These are phyloP conservation scores for Gardenia jasminoides DNA, from an alignment of 257 asterid species.

Conservation along the genomic window DNA sequence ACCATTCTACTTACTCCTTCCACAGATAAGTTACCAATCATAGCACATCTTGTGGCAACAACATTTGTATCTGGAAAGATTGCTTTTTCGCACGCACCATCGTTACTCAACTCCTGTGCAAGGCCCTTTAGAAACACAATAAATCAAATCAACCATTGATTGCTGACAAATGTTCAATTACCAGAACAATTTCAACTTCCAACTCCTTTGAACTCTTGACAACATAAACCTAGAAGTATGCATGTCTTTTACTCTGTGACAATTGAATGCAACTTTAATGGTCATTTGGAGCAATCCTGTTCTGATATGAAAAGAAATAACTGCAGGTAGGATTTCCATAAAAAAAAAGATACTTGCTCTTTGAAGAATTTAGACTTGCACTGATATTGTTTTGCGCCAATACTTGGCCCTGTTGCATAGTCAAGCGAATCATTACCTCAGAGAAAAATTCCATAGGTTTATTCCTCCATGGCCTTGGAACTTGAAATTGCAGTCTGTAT, in stretches of 20 bases:
- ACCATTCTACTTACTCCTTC: conserved; percentile 64
- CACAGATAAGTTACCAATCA: conserved; percentile 59
- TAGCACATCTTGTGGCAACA: conserved; percentile 60
- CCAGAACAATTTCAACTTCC: not conserved
- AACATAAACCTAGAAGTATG: not conserved
- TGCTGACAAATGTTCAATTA: not conserved
- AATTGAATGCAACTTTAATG: not conserved
- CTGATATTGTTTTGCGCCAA: not conserved
- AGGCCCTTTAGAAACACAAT: conserved; percentile 50
- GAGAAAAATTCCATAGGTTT: conserved; percentile 59
- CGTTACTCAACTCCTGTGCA: conserved; percentile 66
- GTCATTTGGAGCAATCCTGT: not conserved
- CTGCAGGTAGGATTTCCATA: not conserved
- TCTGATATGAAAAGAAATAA: not conserved
- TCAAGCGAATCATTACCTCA: conserved; percentile 35
- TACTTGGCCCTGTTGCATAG: not conserved
- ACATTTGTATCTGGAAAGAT: conserved; percentile 69
- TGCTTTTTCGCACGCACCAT: conserved; percentile 82
- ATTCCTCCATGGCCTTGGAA: conserved; percentile 69
- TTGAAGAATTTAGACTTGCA: not conserved
- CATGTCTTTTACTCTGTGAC: not conserved
- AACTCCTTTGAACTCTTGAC: not conserved
- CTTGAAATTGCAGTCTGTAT: conserved; percentile 73
- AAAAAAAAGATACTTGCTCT: not conserved
- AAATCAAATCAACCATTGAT: not conserved